These are phyloP conservation scores for Wickerhamomyces pijperi DNA, from an alignment of 805 yeast species.

Conservation along the genomic window DNA sequence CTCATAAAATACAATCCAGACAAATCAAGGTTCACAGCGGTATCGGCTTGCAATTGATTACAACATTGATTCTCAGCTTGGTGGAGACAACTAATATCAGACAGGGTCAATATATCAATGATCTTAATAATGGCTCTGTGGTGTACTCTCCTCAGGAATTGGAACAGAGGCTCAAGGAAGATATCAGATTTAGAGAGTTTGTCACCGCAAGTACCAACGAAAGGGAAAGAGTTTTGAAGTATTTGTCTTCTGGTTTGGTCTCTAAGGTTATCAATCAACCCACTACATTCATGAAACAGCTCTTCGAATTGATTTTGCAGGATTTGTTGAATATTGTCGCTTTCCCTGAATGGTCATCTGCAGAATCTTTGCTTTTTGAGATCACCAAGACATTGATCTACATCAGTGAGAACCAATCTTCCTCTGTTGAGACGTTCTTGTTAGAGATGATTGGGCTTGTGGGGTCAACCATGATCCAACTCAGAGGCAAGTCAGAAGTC, in stretches of 20 bases:
- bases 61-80: constrained; percentile 33
- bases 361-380: constrained; percentile 37
- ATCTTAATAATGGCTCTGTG: constrained; percentile 3
- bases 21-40: constrained; percentile 34
- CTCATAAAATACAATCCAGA: constrained; percentile 30
- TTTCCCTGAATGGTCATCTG: constrained; percentile 52
- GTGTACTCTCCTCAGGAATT: constrained; percentile 6
- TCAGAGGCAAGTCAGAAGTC: constrained; percentile 21
- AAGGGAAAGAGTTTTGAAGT: constrained; percentile 3
- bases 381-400: constrained; percentile 32
- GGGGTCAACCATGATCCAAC: constrained; percentile 36
- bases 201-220: constrained; percentile 1
- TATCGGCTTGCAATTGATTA: constrained; percentile 34
- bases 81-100: constrained; percentile 27
- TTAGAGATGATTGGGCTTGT: constrained; percentile 54
- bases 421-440: constrained; percentile 35
- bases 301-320: constrained; percentile 41
- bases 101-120: constrained; percentile 9
- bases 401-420: constrained; percentile 25
- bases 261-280: constrained; percentile 21
- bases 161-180: constrained; percentile 7
- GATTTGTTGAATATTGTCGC: constrained; percentile 43
- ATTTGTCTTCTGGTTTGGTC: constrained; percentile 10
- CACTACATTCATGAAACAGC: constrained; percentile 21
- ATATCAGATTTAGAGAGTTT: constrained; percentile 3